Conservation (phyloP, 2,329 filamentous ascomycete species). For the Fusarium sp. region DNA sequence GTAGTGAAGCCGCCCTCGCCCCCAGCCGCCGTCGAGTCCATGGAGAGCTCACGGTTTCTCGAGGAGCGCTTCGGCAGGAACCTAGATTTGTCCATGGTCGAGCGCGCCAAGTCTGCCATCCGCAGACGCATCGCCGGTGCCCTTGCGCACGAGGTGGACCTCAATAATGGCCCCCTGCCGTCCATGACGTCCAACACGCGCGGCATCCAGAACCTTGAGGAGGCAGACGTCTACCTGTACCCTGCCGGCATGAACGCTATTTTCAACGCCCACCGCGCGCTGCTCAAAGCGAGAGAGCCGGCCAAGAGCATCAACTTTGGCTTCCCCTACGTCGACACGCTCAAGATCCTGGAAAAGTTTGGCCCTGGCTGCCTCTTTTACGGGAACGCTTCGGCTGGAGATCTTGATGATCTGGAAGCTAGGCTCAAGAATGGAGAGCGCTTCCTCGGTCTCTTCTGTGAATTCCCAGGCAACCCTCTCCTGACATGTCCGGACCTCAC, state of each 20-base stretch:
- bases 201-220: constrained; percentile 77
- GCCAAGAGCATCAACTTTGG: constrained; percentile 90
- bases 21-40: constrained; percentile 55
- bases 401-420: constrained; percentile 87
- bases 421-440: constrained; percentile 80
- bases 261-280: constrained; percentile 85
- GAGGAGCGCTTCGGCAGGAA: constrained; percentile 97
- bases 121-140: constrained; percentile 90
- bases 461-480: constrained; percentile 95
- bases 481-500: constrained; percentile 86
- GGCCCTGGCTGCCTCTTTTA: constrained; percentile 92
- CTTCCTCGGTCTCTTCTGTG: constrained; percentile 89
- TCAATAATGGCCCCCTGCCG: constrained; percentile 44
- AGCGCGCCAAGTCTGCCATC: constrained; percentile 89
- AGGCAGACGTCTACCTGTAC: constrained; percentile 91
- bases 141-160: constrained; percentile 79
- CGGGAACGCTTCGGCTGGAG: constrained; percentile 81
- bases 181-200: constrained; percentile 61
- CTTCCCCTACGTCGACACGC: constrained; percentile 97
- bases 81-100: constrained; percentile 83
- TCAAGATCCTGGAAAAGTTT: constrained; percentile 96
- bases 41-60: constrained; percentile 85
- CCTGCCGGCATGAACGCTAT: constrained; percentile 96
- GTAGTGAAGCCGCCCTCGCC: constrained; percentile 35
- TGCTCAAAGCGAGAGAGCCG: constrained; percentile 76